A percentile compares a stretch with the other conserved stretches of the same genome.
Conservation (phyloP, 2,329 filamentous ascomycete species). For the Seiridium cupressi region DNA sequence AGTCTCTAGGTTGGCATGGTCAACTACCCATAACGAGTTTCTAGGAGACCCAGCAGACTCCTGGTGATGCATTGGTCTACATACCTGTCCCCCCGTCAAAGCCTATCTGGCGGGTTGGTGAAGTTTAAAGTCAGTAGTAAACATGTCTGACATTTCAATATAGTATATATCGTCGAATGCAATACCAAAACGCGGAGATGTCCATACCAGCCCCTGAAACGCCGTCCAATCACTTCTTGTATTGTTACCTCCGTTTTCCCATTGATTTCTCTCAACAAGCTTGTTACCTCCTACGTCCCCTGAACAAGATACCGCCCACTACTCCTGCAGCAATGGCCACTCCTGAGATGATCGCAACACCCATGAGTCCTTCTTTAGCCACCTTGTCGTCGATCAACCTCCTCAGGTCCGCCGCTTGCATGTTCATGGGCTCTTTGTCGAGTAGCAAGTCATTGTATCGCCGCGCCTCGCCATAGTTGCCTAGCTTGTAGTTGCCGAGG, state of each 20-base stretch:
- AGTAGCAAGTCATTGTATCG: conserved; percentile 92
- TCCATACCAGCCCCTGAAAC: neutral
- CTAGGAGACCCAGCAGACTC: too few species aligned
- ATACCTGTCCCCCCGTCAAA: too few species aligned
- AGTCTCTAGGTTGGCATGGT: too few species aligned
- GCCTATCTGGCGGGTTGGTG: too few species aligned
- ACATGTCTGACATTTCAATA: too few species aligned
- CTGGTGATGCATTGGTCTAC: too few species aligned
- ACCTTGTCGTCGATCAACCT: conserved; percentile 94
- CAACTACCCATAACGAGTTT: too few species aligned
- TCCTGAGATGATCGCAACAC: conserved; percentile 91
- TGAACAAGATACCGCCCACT: conserved; percentile 80
- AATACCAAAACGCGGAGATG: neutral
- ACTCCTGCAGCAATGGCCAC: conserved; percentile 92
- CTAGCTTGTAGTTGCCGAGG: conserved; percentile 96
- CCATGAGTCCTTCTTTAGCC: conserved; percentile 88
- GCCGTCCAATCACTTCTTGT: neutral
- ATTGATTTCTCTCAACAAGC: neutral
- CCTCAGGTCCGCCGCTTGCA: conserved; percentile 85
- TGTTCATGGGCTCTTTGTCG: conserved; percentile 85
- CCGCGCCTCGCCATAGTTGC: conserved; percentile 92
- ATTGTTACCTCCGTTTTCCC: neutral
- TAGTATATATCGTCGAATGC: neutral
- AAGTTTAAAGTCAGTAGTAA: too few species aligned
- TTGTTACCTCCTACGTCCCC: conserved; percentile 57